Base-by-base conservation (phyloP, 2,329 filamentous ascomycete species). In the Fusarium sp. region DNA sequence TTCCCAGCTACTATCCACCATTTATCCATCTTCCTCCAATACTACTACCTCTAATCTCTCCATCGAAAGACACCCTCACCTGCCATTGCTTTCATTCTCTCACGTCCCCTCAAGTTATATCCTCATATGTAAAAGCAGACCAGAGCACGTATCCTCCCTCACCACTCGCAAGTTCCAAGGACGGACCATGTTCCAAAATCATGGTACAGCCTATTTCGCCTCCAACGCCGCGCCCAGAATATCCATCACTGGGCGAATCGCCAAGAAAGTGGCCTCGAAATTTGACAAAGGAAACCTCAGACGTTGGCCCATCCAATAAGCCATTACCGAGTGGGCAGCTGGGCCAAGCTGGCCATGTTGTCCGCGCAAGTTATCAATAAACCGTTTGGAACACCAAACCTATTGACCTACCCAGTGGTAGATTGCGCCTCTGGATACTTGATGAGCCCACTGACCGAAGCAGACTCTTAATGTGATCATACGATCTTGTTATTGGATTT, bases 161-260 rank as follows among this genome's bases (percentile, higher is more conserved):
- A 24, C 46, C 43, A 57, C 62, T 58, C 61, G 53, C 56, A 56
- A 71, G 57, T 64, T 55, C 70, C 65, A 62, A 65, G 52, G 55
- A 54, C 55, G 54, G 54, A 61, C 69, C 56, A 49, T 45, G 56
- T 62, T 57, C 60, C 65, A 63, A 69, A 67, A 60, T 56, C 72
- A 66, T 67, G 34, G 54, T 65, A 65, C 61, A 60, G 50, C 72
- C 70, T 51, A 40, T 64, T 74, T 74, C 72, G 72, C 72, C 72
- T 58, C 62, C 55, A 74, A 74, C 72, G 72, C 72, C 72, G 66
- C 68, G 72, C 72, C 72, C 72, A 57, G 60, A 74, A 73, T 59
- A 58, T 67, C 72, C 72, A 68, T 61, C 59, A 70, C 51, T 69
- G 68, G 68, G 69, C 70, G 62, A 70, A 59, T 71, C 57, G 67